phyloP scores from a whole-genome alignment of 1,284 basidiomycete species.

The Rhodotorula sp. region DNA sequence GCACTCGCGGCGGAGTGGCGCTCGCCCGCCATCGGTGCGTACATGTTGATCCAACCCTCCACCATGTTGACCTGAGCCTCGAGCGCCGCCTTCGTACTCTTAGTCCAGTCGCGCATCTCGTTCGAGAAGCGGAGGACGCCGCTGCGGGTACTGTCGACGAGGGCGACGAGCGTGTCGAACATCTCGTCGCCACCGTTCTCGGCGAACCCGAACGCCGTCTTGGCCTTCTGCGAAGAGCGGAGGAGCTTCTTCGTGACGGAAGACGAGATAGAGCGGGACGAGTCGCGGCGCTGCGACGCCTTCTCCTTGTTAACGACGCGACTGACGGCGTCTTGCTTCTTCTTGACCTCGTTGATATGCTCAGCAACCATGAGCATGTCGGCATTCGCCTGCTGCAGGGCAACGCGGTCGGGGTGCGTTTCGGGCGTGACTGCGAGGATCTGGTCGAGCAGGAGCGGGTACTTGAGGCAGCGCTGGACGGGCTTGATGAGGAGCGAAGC shows the following conservation, averaged over 20 bases:
- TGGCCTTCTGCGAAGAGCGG: conserved; percentile 43
- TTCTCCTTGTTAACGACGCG: conserved; percentile 44
- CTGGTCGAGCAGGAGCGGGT: conserved; percentile 52
- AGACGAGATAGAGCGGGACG: conserved; percentile 27
- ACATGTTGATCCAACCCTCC: conserved; percentile 42
- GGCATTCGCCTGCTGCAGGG: conserved; percentile 47
- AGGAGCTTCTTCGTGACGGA: conserved; percentile 44
- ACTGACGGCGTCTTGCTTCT: conserved; percentile 51
- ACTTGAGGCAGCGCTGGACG: conserved; percentile 52
- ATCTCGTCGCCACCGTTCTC: conserved; percentile 34
- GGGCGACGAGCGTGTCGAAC: conserved; percentile 40
- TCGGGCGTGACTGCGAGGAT: conserved; percentile 49
- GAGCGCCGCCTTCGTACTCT: conserved; percentile 33
- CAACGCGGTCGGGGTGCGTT: conserved; percentile 48
- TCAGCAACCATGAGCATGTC: conserved; percentile 53
- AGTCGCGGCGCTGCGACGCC: conserved; percentile 20
- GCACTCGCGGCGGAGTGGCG: conserved; percentile 4
- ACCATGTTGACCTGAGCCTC: conserved; percentile 39
- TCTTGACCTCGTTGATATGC: conserved; percentile 54
- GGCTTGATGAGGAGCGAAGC: conserved; percentile 54
- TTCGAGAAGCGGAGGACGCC: conserved; percentile 38
- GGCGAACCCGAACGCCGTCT: conserved; percentile 25
- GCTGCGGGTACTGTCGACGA: conserved; percentile 35
- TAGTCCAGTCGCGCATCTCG: conserved; percentile 44
- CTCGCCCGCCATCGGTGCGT: conserved; percentile 34